Evolutionary conservation across 1,284 basidiomycete genomes (phyloP).

Genomic region (Trichosporon sp.): DNA sequence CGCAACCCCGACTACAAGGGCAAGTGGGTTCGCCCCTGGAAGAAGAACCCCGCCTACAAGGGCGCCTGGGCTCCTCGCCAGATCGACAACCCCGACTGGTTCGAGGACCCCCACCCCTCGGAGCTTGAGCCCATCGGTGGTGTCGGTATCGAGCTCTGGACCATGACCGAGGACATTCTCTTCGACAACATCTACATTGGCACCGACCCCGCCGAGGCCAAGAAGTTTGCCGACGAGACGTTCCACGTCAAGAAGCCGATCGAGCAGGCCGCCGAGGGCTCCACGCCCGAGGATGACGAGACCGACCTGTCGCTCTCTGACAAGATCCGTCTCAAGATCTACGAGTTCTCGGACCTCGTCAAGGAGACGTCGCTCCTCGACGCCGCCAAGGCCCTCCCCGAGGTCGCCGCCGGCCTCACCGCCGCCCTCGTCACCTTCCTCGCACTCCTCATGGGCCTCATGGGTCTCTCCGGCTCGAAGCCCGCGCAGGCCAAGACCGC

Average conservation of each 20-base stretch:
- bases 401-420: constrained; percentile 71
- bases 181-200: constrained; percentile 90
- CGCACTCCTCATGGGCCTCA: constrained; percentile 72
- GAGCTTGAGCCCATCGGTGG: constrained; percentile 86
- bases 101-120: constrained; percentile 80
- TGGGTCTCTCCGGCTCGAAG: constrained; percentile 64
- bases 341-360: constrained; percentile 46
- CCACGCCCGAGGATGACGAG: constrained; percentile 55
- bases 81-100: constrained; percentile 89
- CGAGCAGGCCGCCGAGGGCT: constrained; percentile 51
- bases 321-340: constrained; percentile 42
- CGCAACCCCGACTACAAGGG: constrained; percentile 91
- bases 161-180: constrained; percentile 95
- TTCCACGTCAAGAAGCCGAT: constrained; percentile 68
- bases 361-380: constrained; percentile 27
- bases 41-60: constrained; percentile 97
- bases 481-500: constrained; percentile 28
- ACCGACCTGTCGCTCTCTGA: constrained; percentile 33
- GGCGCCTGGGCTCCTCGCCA: constrained; percentile 88
- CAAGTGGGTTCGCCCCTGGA: constrained; percentile 89
- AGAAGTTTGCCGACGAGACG: constrained; percentile 72
- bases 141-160: constrained; percentile 96
- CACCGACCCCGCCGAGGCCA: constrained; percentile 76
- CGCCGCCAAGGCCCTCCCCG: constrained; percentile 77
- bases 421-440: constrained; percentile 71